These are phyloP conservation scores for Myxozyma kluyveri DNA, from an alignment of 805 yeast genomes.

Conservation along the genomic window DNA sequence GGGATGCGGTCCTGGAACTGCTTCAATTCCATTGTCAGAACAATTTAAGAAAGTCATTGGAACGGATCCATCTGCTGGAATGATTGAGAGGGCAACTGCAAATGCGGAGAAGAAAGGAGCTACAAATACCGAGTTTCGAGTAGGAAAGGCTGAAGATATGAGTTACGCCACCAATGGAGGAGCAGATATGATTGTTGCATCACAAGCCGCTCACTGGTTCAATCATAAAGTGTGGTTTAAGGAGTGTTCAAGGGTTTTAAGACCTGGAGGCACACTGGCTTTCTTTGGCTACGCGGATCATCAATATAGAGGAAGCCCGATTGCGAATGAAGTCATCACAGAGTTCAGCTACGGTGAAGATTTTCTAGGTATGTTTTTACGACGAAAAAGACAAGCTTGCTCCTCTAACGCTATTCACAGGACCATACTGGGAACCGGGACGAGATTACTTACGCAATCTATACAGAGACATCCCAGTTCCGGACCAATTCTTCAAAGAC, in stretches of 20 bases:
- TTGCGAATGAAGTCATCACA: conserved; percentile 53
- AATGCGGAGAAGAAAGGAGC: conserved; percentile 31
- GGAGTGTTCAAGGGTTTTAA: conserved; percentile 51
- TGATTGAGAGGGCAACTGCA: conserved; percentile 51
- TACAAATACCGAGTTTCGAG: conserved; percentile 19
- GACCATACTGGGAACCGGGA: conserved; percentile 86
- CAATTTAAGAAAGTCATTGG: conserved; percentile 57
- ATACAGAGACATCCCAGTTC: conserved; percentile 46
- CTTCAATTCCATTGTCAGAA: conserved; percentile 51
- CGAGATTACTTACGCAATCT: conserved; percentile 50
- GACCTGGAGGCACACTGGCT: conserved; percentile 65
- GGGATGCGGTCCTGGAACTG: conserved; percentile 82
- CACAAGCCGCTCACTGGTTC: conserved; percentile 87
- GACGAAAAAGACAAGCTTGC: conserved; percentile 17
- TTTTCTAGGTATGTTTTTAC: conserved; percentile 29
- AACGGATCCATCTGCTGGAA: conserved; percentile 56
- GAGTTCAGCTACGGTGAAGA: conserved; percentile 52
- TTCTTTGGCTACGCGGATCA: conserved; percentile 82
- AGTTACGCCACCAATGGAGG: conserved; percentile 34
- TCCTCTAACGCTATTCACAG: conserved; percentile 37
- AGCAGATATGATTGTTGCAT: conserved; percentile 70
- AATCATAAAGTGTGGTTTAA: conserved; percentile 53
- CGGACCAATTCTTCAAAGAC: conserved; percentile 45
- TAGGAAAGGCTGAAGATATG: conserved; percentile 30
- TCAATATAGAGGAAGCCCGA: conserved; percentile 49